These are phyloP conservation scores for Cicer judaicum DNA, from an alignment of 306 rosid species.

Conservation along the genomic window DNA sequence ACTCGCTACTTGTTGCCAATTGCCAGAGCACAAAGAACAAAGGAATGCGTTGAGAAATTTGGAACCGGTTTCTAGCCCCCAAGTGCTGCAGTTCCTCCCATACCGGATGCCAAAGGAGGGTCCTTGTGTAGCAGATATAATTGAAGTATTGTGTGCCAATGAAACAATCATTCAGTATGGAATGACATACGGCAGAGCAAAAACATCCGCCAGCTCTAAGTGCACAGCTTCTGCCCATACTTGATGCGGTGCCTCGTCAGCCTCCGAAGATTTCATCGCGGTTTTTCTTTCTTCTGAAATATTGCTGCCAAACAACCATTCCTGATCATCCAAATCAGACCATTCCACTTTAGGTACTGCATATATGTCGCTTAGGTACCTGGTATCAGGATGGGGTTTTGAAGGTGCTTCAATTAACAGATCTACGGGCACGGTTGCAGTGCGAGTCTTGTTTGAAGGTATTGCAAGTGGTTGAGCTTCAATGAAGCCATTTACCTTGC, in stretches of 20 bases:
- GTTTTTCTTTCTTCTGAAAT: constrained; percentile 52
- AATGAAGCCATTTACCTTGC: constrained; percentile 66
- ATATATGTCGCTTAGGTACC: constrained; percentile 64
- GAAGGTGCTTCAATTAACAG: constrained; percentile 43
- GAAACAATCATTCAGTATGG: constrained; percentile 66
- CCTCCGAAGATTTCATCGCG: constrained; percentile 47
- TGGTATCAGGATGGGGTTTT: constrained; percentile 85
- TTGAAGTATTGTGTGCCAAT: constrained; percentile 44
- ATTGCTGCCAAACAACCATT: constrained; percentile 70
- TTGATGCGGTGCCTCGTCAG: constrained; percentile 50
- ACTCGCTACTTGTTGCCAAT: constrained; percentile 43
- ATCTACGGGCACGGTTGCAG: constrained; percentile 47
- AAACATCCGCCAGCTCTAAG: constrained; percentile 66
- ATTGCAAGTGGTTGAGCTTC: constrained; percentile 53
- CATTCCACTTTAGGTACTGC: constrained; percentile 68
- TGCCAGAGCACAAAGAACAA: constrained; percentile 46
- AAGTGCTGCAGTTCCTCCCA: constrained; percentile 41
- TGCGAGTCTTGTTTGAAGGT: constrained; percentile 50
- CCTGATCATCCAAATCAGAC: constrained; percentile 65
- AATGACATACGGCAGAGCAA: constrained; percentile 86
- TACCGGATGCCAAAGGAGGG: constrained; percentile 41
- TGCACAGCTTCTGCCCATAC: constrained; percentile 92
- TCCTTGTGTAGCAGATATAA: constrained; percentile 42
- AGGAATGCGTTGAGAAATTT: constrained; percentile 46
- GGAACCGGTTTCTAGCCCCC: constrained; percentile 45